Percentiles rank a stretch among this genome's conserved stretches.
phyloP scores from a whole-genome alignment of 129 eudicot species.

The Ambrosia trifida region DNA sequence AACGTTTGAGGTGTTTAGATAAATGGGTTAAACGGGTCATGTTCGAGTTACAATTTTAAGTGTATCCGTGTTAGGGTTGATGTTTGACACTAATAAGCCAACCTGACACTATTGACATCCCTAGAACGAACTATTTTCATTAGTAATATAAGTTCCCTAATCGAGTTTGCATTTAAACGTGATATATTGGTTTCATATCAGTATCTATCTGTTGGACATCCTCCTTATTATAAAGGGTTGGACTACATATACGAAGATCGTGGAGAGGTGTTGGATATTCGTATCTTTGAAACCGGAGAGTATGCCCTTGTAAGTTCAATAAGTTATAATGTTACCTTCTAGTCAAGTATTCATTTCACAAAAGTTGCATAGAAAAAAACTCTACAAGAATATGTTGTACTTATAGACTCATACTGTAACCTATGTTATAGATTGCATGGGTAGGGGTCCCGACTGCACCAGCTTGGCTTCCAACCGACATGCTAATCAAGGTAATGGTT shows the following conservation, averaged over 20 bases:
- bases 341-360: slow-evolving; percentile 12
- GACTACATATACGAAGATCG: slow-evolving; percentile 96
- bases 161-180: neutral
- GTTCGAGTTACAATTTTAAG: neutral
- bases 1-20: neutral
- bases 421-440: slow-evolving; percentile 75
- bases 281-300: slow-evolving; percentile 92
- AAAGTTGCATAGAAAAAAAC: slow-evolving; percentile 3
- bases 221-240: slow-evolving; percentile 88
- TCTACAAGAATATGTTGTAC: neutral
- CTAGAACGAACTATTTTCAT: neutral
- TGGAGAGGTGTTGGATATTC: slow-evolving; percentile 91
- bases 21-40: neutral
- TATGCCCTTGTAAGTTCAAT: slow-evolving; percentile 81
- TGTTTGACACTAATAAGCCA: neutral
- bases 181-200: slow-evolving; percentile 23
- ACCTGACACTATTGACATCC: neutral
- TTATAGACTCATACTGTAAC: neutral
- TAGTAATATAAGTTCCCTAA: neutral
- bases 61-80: neutral
- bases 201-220: slow-evolving; percentile 97
- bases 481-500: slow-evolving; percentile 78
- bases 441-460: slow-evolving; percentile 96
- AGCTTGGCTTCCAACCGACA: slow-evolving; percentile 98
- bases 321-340: neutral